A percentile compares a stretch with the other conserved stretches of the same genome.
These are phyloP conservation scores for Pseudopithomyces maydicus DNA, from an alignment of 2,329 filamentous ascomycete genomes.

Conservation along the genomic window DNA sequence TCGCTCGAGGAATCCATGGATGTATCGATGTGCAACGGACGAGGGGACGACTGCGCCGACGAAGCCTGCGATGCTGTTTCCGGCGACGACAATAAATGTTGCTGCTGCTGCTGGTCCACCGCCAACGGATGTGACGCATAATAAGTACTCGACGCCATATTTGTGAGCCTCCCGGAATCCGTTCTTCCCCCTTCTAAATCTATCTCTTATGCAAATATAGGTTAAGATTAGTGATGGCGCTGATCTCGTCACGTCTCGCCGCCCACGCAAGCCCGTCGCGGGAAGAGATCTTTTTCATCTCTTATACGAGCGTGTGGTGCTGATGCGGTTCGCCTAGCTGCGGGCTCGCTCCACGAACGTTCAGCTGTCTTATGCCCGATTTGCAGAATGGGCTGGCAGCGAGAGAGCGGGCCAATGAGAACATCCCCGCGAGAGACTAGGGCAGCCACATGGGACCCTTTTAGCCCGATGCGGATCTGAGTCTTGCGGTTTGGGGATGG, in stretches of 20 bases:
- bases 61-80: neutral
- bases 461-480: neutral
- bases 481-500: neutral
- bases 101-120: conserved; percentile 7
- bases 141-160: conserved; percentile 7
- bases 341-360: neutral
- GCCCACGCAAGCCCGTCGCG: neutral
- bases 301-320: neutral
- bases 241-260: neutral
- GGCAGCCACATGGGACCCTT: conserved; percentile 1
- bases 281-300: neutral
- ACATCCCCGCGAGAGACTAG: neutral
- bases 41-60: conserved; percentile 16
- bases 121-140: neutral
- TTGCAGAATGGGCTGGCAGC: neutral
- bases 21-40: conserved; percentile 18
- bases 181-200: neutral
- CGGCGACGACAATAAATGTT: conserved; percentile 2
- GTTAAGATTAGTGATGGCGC: neutral
- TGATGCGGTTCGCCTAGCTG: neutral
- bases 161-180: neutral
- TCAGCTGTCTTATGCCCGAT: neutral
- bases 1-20: conserved; percentile 14
- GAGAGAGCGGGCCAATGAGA: neutral
- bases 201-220: neutral